Base-by-base conservation (phyloP, 768 basidiomycete genomes). In the Kwoniella shandongensis region DNA sequence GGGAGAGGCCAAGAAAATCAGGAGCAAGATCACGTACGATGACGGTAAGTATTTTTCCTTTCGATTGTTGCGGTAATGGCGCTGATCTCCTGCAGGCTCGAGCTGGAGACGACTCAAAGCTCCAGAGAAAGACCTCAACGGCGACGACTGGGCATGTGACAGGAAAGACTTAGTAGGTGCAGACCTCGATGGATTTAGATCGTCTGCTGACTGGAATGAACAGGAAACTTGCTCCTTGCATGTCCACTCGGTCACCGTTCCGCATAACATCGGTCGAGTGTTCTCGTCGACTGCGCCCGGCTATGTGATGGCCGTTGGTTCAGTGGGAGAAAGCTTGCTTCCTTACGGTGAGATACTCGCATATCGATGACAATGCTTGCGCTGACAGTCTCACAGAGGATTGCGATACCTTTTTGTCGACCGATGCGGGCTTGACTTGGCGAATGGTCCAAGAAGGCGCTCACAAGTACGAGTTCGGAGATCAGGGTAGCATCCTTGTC, bases 241-340 rank as follows among this genome's bases (percentile, higher is more conserved):
- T 73, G 79, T 99, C 12, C 87, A 96, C 76, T 96, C 93, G 5
- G 91, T 98, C 22, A 93, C 93, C 0, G 80, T 83, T 7, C 87
- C 90, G 1, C 94, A 94, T 78, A 99, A 97, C 77, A 89, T 86
- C 68, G 94, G 96, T 0, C 86, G 89, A 17, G 82, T 97, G 27
- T 98, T 98, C 78, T 94, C 91, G 1, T 92, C 91, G 0, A 87
- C 90, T 4, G 94, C 93, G 0, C 94, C 94, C 0, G 94, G 96
- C 0, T 83, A 91, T 58, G 87, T 90, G 26, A 94, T 99, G 89
- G 94, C 89, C n/a, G 91, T 98, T 1, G 96, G 96, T 5, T 88
- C 85, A 0, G 82, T 96, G 32, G 92, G 94, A 1, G 77, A 81
- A 20, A 75, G 78, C 12, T 79, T 97, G 7, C 73, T 79, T 17